A percentile compares a stretch with the other conserved stretches of the same genome.
These are phyloP conservation scores for Suillus americanus DNA, from an alignment of 768 basidiomycete species.

Conservation along the genomic window DNA sequence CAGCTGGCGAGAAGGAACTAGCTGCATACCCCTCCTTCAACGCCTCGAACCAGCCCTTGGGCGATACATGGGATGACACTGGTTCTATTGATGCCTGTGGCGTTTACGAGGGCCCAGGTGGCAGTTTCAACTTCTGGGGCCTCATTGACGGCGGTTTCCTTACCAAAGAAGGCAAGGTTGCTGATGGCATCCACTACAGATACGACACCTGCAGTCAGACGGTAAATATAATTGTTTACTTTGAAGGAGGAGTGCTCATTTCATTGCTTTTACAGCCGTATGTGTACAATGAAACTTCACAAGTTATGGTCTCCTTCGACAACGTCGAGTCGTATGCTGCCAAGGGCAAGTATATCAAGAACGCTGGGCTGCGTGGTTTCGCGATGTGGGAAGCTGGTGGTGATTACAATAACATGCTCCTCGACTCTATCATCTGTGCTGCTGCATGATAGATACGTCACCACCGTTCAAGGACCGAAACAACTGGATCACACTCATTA, in stretches of 20 bases:
- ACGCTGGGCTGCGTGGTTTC: conserved; percentile 59
- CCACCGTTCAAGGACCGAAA: background rate
- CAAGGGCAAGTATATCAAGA: conserved; percentile 62
- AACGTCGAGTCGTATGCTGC: conserved; percentile 54
- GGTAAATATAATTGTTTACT: conserved; percentile 37
- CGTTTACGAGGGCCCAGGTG: conserved; percentile 43
- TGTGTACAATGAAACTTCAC: conserved; percentile 55
- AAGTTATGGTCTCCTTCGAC: conserved; percentile 68
- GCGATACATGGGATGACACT: conserved; percentile 55
- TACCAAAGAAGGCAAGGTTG: conserved; percentile 24
- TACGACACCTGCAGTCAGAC: conserved; percentile 74
- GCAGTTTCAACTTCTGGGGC: conserved; percentile 60
- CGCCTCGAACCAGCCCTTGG: conserved; percentile 40
- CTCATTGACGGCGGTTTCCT: conserved; percentile 59
- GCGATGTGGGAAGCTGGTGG: conserved; percentile 73
- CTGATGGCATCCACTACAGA: conserved; percentile 47
- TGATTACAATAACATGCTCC: conserved; percentile 56
- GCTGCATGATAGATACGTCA: background rate
- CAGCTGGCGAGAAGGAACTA: conserved; percentile 35
- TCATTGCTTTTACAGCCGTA: conserved; percentile 49
- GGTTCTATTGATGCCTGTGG: conserved; percentile 58
- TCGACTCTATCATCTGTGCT: conserved; percentile 49
- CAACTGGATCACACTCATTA: background rate
- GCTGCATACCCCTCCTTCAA: conserved; percentile 52
- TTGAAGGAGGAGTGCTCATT: background rate